Evolutionary conservation across 2,329 filamentous ascomycete species (phyloP).

Genomic region (Colletotrichum tanaceti): DNA sequence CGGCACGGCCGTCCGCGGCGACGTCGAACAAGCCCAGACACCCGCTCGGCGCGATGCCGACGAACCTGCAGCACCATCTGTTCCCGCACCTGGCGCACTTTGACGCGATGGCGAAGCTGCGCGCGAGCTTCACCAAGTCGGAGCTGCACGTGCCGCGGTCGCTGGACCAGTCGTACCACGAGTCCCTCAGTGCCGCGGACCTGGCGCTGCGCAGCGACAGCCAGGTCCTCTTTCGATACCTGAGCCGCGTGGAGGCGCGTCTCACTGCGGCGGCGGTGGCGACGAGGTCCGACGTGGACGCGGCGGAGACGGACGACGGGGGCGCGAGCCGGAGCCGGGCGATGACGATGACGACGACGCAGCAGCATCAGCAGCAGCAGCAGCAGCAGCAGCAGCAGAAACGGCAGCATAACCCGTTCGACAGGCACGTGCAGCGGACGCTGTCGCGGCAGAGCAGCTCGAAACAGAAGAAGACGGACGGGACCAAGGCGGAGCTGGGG

Average conservation of each 20-base stretch:
- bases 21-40: conserved; percentile 9
- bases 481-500: conserved; percentile 41
- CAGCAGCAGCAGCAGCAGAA: background rate
- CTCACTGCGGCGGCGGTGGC: background rate
- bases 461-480: conserved; percentile 42
- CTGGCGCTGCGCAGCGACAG: conserved; percentile 34
- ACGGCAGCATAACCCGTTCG: conserved; percentile 25
- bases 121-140: conserved; percentile 39
- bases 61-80: conserved; percentile 40
- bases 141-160: conserved; percentile 40
- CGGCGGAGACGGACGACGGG: background rate
- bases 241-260: conserved; percentile 27
- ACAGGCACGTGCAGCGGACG: conserved; percentile 24
- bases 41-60: conserved; percentile 39
- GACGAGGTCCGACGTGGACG: background rate
- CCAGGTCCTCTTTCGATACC: conserved; percentile 39
- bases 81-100: conserved; percentile 42
- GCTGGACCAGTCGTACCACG: conserved; percentile 42
- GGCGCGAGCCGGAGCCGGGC: background rate
- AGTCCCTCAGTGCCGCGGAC: conserved; percentile 35
- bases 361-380: too few species aligned
- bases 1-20: background rate
- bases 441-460: conserved; percentile 37
- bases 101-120: conserved; percentile 39
- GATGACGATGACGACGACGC: background rate